These are phyloP conservation scores for Nicotiana otophora DNA, from an alignment of 257 asterid genomes.

Conservation along the genomic window DNA sequence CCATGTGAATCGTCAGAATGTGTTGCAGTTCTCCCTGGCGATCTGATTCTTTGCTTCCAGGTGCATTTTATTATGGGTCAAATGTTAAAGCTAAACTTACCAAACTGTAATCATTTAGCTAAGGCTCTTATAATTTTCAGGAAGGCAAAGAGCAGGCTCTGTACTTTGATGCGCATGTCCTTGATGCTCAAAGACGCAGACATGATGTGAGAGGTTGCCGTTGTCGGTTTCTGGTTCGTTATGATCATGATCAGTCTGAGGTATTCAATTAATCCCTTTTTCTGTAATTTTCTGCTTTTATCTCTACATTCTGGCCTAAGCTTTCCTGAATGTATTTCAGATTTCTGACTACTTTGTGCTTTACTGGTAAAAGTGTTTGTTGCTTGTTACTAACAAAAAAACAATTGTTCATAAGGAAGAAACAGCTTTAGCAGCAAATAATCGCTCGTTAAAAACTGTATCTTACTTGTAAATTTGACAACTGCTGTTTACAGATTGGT, in stretches of 20 bases:
- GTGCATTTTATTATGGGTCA: constrained; percentile 23
- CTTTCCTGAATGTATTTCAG: not conserved
- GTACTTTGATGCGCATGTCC: constrained; percentile 94
- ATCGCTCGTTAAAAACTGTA: not conserved
- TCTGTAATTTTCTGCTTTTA: not conserved
- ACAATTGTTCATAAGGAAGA: not conserved
- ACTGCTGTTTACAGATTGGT: not conserved
- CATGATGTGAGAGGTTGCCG: constrained; percentile 97
- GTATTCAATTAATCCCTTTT: constrained; percentile 27
- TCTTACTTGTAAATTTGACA: not conserved
- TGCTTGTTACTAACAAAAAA: not conserved
- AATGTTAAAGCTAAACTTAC: not conserved
- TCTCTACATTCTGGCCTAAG: not conserved
- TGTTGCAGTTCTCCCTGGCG: constrained; percentile 77
- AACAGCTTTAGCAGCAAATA: not conserved
- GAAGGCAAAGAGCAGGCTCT: constrained; percentile 99
- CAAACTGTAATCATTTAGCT: not conserved
- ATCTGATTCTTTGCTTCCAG: constrained; percentile 96
- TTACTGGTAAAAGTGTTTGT: not conserved
- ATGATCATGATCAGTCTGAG: constrained; percentile 95
- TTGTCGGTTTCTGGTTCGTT: constrained; percentile 92
- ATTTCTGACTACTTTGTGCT: not conserved
- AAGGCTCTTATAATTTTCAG: constrained; percentile 33
- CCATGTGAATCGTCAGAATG: constrained; percentile 98
- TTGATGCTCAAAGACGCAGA: constrained; percentile 94